These are phyloP conservation scores for Diplodia seriata DNA, from an alignment of 2,329 filamentous ascomycete species.

Conservation along the genomic window DNA sequence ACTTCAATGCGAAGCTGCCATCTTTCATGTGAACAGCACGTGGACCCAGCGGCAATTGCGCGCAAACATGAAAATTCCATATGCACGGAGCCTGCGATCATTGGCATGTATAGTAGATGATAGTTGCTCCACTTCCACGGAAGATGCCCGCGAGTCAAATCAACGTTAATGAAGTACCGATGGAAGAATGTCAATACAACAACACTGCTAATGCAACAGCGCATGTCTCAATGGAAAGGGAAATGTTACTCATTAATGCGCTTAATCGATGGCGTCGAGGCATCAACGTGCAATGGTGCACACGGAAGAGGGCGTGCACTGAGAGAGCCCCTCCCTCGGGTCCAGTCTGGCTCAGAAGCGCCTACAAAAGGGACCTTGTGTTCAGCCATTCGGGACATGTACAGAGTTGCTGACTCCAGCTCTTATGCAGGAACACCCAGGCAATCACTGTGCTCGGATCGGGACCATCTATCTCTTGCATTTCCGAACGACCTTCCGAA, in stretches of 20 bases:
- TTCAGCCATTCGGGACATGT: background rate
- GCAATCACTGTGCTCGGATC: background rate
- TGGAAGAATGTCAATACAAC: too few species aligned
- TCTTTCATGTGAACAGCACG: conserved; percentile 5
- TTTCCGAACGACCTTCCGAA: background rate
- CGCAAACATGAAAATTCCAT: too few species aligned
- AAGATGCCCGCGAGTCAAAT: too few species aligned
- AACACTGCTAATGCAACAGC: too few species aligned
- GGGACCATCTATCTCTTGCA: background rate
- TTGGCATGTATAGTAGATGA: too few species aligned
- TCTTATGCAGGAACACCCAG: background rate
- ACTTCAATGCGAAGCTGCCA: background rate
- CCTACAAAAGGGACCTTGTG: background rate
- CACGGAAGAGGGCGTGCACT: background rate
- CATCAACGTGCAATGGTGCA: too few species aligned
- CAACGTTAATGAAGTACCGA: too few species aligned
- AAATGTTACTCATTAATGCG: too few species aligned
- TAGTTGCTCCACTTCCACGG: too few species aligned
- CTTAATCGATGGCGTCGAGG: too few species aligned
- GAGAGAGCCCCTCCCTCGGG: background rate
- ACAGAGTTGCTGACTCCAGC: background rate
- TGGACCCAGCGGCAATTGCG: background rate
- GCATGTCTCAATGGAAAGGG: too few species aligned
- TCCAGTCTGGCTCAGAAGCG: background rate
- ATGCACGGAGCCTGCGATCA: too few species aligned